phyloP scores from a whole-genome alignment of 257 asterid genomes.

The Coffea eugenioides region DNA sequence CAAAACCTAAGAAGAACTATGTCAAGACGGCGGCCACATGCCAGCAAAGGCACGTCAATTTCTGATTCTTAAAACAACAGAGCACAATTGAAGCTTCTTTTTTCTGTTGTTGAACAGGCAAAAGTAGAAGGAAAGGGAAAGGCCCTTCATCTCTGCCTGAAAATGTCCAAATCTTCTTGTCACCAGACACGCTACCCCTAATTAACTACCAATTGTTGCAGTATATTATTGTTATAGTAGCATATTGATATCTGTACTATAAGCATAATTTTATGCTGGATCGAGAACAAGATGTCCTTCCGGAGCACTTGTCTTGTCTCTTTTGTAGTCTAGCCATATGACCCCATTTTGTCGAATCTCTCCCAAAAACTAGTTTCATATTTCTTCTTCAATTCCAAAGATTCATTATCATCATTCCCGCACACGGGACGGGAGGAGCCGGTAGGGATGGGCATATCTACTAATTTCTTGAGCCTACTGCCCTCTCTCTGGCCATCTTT shows the following conservation, averaged over 20 bases:
- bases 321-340: conserved; percentile 13
- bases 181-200: neutral
- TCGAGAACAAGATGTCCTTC: neutral
- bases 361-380: conserved; percentile 12
- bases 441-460: conserved; percentile 35
- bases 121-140: neutral
- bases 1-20: neutral
- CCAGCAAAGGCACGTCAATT: neutral
- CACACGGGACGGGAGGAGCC: neutral
- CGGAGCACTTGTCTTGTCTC: conserved; percentile 22
- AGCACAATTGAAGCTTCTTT: conserved; percentile 1
- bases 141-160: conserved; percentile 1
- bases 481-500: conserved; percentile 22
- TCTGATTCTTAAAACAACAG: conserved; percentile 8
- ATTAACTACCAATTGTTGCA: neutral
- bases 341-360: conserved; percentile 11
- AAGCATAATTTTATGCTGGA: neutral
- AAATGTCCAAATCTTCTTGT: conserved; percentile 20
- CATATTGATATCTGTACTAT: no score
- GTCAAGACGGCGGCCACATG: conserved; percentile 7
- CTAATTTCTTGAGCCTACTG: conserved; percentile 6
- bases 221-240: no score
- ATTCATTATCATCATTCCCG: neutral
- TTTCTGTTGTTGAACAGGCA: neutral
- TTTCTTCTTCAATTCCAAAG: conserved; percentile 5